phyloP scores from a whole-genome alignment of 208 protist genomes.

The Leishmania guyanensis region DNA sequence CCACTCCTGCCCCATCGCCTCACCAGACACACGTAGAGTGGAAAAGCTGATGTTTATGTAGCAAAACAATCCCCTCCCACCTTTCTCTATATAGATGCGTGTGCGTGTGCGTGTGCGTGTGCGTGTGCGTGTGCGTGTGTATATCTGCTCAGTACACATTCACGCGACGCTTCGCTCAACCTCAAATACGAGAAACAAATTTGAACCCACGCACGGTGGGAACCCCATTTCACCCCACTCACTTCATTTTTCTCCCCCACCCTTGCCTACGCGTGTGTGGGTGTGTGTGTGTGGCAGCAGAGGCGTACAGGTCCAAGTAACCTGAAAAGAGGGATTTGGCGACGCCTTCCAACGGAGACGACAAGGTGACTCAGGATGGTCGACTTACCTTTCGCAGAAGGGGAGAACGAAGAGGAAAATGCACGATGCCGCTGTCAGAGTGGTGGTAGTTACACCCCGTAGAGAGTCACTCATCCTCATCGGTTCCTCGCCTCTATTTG shows the following conservation, averaged over 20 bases:
- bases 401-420: background rate
- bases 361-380: background rate
- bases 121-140: background rate
- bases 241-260: background rate
- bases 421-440: background rate
- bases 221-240: background rate
- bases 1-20: background rate
- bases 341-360: background rate
- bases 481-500: background rate
- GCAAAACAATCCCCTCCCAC: background rate
- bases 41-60: conserved; percentile 2
- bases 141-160: background rate
- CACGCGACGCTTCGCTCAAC: no score
- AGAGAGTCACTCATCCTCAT: background rate
- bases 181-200: no score
- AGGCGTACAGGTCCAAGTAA: background rate
- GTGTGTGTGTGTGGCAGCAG: background rate
- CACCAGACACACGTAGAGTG: background rate
- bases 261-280: background rate
- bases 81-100: background rate
- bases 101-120: background rate
- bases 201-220: background rate
- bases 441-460: background rate
- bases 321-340: background rate
- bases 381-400: no score